A percentile compares a stretch with the other conserved stretches of the same genome.
Evolutionary conservation across 1,284 basidiomycete genomes (phyloP).

Genomic region (Pseudozyma thailandica): DNA sequence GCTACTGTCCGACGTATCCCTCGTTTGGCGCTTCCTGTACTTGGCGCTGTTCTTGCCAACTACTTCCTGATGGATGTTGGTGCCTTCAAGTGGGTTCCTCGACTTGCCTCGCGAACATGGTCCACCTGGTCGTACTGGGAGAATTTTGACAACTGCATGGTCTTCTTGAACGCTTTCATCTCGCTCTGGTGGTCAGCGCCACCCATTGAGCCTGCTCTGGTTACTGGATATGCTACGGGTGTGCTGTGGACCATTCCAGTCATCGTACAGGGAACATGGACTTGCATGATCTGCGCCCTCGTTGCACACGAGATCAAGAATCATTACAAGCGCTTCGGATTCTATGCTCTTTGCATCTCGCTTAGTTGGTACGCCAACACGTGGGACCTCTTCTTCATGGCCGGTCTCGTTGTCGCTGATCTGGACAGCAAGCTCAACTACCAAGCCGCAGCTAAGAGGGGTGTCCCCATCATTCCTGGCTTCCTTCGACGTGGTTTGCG

Average conservation of each 20-base stretch:
- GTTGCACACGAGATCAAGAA: conserved; percentile 61
- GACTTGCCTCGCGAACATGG: conserved; percentile 58
- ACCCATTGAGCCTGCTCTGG: conserved; percentile 48
- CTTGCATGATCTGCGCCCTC: conserved; percentile 52
- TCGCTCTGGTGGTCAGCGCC: conserved; percentile 61
- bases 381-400: conserved; percentile 63
- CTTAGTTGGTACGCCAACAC: conserved; percentile 60
- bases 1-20: conserved; percentile 56
- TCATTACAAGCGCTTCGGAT: conserved; percentile 55
- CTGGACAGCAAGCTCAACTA: conserved; percentile 61
- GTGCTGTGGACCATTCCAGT: conserved; percentile 64
- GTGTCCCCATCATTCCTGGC: conserved; percentile 45
- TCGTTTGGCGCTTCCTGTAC: conserved; percentile 55
- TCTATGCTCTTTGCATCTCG: conserved; percentile 55
- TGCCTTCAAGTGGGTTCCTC: conserved; percentile 59
- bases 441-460: conserved; percentile 46
- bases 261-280: conserved; percentile 61
- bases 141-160: conserved; percentile 58
- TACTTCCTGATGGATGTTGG: conserved; percentile 61
- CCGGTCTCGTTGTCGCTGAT: conserved; percentile 59
- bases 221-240: conserved; percentile 60
- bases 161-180: conserved; percentile 55
- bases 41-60: conserved; percentile 56
- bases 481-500: conserved; percentile 17
- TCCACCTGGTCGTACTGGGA: conserved; percentile 63